Conservation (phyloP, 768 basidiomycete species). For the Auricularia sp. region DNA sequence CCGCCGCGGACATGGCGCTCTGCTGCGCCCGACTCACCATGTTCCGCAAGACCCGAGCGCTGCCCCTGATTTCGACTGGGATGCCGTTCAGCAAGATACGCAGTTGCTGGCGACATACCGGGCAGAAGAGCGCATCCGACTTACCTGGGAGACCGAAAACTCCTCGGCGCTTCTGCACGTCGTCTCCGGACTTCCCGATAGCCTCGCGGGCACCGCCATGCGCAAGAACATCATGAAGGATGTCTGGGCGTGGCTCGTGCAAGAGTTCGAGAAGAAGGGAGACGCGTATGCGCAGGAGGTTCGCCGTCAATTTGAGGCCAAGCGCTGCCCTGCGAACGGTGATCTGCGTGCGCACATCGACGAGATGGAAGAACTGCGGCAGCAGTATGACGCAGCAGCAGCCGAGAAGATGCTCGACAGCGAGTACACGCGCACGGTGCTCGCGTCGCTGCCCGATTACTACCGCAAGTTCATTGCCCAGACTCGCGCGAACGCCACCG, state of each 20-base stretch:
- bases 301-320: background rate
- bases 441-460: background rate
- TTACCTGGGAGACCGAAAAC: background rate
- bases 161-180: background rate
- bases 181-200: background rate
- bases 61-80: background rate
- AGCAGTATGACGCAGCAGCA: background rate
- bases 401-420: background rate
- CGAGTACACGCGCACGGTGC: background rate
- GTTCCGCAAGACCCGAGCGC: background rate
- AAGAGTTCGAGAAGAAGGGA: background rate
- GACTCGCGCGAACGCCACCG: background rate
- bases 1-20: background rate
- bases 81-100: background rate
- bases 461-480: background rate
- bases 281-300: background rate
- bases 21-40: background rate
- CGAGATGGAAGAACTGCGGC: background rate
- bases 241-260: background rate
- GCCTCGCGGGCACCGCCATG: background rate
- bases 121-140: background rate
- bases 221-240: background rate
- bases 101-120: background rate
- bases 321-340: background rate
- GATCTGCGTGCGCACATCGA: background rate